Evolutionary conservation across 2,329 filamentous ascomycete species (phyloP), one percentile per base, ranked within the genome.

Genomic region (Aspergillus sp.): DNA sequence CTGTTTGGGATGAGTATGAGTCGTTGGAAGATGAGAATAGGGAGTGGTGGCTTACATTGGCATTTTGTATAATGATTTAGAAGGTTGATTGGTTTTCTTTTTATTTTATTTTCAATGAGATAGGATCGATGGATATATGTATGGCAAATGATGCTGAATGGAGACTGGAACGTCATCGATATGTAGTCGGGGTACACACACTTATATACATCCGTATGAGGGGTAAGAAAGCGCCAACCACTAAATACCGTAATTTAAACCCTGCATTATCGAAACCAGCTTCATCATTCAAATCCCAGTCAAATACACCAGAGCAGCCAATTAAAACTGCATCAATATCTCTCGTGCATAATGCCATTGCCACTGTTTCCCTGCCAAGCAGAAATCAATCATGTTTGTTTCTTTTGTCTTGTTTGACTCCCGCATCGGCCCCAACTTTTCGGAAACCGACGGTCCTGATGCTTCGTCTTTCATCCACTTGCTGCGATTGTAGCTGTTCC

Each of bases 351-450:
- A 19, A 19, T 19, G 19, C 19, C 19, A 19, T 19, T 19, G 19
- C 19, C 19, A 19, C 19, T 19, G 19, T 19, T 19, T 19, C 19
- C 19, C 19, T 19, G 19, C 19, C 19, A 19, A 19, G 19, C 19
- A 19, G 19, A 19, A 19, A 19, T 4, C 19, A 19, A 19, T 42
- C 31, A 2, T 37, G 36, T 48, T 50, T 47, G 46, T 34, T 37
- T 11, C 28, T 6, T 63, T 66, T 65, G 61, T 36, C 37, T 36
- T 47, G 53, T 62, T 64, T 65, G 61, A 51, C 39, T 50, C 31
- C 32, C 29, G 33, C 29, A 13, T 26, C 37, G 34, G 27, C 36
- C 37, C 26, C 33, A 30, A 40, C 38, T 47, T 44, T 45, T 45
- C 42, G 48, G 43, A 39, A 36, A 13, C 10, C 28, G 7, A 6